Evolutionary conservation across 1,284 basidiomycete species (phyloP).

Genomic region (Retiboletus flavoniger): DNA sequence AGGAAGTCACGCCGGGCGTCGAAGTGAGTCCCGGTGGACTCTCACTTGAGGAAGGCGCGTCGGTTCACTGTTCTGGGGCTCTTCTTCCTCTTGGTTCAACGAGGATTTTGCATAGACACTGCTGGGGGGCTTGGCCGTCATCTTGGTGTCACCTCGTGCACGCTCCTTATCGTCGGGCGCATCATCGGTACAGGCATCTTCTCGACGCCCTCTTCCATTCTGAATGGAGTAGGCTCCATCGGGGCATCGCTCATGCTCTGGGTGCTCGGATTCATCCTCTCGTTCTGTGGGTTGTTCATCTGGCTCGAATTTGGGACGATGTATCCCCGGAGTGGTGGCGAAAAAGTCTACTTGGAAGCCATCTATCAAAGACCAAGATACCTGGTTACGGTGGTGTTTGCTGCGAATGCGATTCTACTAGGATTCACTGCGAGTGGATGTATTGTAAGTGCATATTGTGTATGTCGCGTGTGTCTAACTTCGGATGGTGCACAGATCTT

Average conservation of each 20-base stretch:
- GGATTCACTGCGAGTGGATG: constrained; percentile 55
- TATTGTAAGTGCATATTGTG: constrained; percentile 42
- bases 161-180: constrained; percentile 48
- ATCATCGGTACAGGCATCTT: constrained; percentile 65
- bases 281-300: constrained; percentile 50
- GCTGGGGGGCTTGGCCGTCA: constrained; percentile 52
- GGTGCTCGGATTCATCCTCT: constrained; percentile 54
- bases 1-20: neutral
- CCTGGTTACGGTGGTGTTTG: constrained; percentile 48
- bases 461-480: neutral
- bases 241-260: constrained; percentile 55
- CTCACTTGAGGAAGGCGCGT: constrained; percentile 31
- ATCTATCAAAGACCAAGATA: constrained; percentile 46
- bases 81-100: neutral
- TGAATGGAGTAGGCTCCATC: constrained; percentile 47
- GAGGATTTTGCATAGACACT: constrained; percentile 30
- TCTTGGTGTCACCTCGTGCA: constrained; percentile 48
- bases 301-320: constrained; percentile 57
- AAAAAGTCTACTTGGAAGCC: constrained; percentile 54
- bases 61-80: no score
- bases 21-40: constrained; percentile 27
- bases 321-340: constrained; percentile 53
- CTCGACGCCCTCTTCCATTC: constrained; percentile 58
- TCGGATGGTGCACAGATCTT: constrained; percentile 23
- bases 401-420: constrained; percentile 46